These are phyloP conservation scores for Sphagnurus paluster DNA, from an alignment of 1,284 basidiomycete species.

Conservation along the genomic window DNA sequence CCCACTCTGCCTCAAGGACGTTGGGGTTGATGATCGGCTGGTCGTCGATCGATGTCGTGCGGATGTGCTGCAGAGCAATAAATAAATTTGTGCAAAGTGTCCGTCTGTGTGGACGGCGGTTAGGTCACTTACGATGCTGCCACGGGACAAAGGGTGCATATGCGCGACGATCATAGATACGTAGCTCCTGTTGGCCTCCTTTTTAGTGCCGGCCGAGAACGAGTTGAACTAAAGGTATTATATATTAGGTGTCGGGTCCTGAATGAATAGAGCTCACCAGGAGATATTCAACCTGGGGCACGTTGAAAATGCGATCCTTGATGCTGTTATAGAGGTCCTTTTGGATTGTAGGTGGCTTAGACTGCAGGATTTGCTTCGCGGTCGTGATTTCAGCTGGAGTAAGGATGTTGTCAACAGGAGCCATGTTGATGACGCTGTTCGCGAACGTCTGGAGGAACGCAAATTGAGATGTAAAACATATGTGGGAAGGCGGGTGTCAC, in stretches of 20 bases:
- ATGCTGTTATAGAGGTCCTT: conserved; percentile 27
- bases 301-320: conserved; percentile 23
- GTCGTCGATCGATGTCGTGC: conserved; percentile 33
- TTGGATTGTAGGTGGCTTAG: conserved; percentile 25
- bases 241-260: neutral
- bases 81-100: too few relatives aligned
- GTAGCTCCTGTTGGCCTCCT: conserved; percentile 30
- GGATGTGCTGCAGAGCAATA: conserved; percentile 26
- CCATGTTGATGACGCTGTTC: conserved; percentile 27
- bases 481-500: conserved; percentile 3
- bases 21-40: conserved; percentile 35
- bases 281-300: conserved; percentile 29
- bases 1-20: conserved; percentile 31
- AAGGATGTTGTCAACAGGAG: conserved; percentile 25
- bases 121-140: conserved; percentile 29
- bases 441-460: conserved; percentile 26
- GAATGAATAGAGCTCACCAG: conserved; percentile 18
- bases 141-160: conserved; percentile 36
- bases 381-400: conserved; percentile 21
- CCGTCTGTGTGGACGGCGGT: too few relatives aligned
- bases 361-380: conserved; percentile 22
- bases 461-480: neutral
- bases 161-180: conserved; percentile 30
- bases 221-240: conserved; percentile 28
- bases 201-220: conserved; percentile 26